Base-by-base conservation (phyloP, 805 yeast species). In the Ogataea corticis region DNA sequence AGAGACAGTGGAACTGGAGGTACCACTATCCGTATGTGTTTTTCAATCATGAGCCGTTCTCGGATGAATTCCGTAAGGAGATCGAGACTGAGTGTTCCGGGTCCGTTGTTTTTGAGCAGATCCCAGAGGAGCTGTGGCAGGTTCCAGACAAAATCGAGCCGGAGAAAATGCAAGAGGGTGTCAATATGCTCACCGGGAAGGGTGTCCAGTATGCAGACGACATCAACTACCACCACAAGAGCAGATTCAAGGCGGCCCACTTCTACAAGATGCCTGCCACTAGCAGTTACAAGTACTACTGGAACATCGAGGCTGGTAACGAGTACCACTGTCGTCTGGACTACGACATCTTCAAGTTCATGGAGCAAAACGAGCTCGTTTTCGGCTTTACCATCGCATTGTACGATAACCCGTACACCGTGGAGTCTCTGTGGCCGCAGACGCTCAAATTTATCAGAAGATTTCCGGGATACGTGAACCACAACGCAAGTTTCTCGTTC, bases 231-330 rank as follows among this genome's bases (percentile, higher is more conserved):
- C 80, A 95, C 61, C 91, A 86, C 67, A 86, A 88, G 92, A 87
- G 96, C 68, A 78, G 96, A 55, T 89, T 78, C 67, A 90, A 86
- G 64, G 79, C 90, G 11, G 96, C 95, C 0, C 84, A 84, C 63
- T 85, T 88, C 70, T 87, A 81, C 77, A 76, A 85, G 62, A 87
- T 86, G 61, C 79, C 76, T 39, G 64, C 80, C 43, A 59, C 88
- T 67, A 68, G 72, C 46, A 77, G 80, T 11, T 89, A 82, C 73
- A 86, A 85, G 59, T 89, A 84, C 77, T 88, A 87, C 73, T 90
- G 96, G 97, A 81, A 96, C 65, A 90, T 90, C 36, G 97, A 90
- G 68, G 96, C 96, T 10, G 85, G 80, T 51, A 80, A 83, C 54
- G 76, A 79, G 61, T 74, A 87, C 49, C 78, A 69, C 65, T 89